Base-by-base conservation (phyloP, 106 monocot genomes). In the Iris macrosiphon region DNA sequence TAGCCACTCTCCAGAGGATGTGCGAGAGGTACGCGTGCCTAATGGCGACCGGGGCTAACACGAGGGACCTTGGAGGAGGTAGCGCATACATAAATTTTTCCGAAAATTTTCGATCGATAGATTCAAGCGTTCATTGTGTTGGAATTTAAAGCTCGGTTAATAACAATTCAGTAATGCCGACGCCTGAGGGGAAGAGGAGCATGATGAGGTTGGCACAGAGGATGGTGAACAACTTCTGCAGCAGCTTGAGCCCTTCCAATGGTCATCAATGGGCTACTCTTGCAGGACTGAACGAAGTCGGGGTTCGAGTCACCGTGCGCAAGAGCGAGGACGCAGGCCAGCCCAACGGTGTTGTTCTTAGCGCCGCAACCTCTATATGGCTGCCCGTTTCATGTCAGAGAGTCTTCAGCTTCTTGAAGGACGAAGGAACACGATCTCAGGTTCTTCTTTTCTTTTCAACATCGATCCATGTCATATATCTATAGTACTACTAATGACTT, bases 401-500 rank as follows among this genome's bases (percentile, higher is more conserved):
- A 13, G 80, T 98, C 38, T 98, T 98, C 66, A 67, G 66, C 52
- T 91, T 98, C 75, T 83, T 98, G 67, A 76, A 62, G 59, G 90
- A 98, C 26, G 86, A 83, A 44, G 45, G 57, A 3, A 64, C 69
- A 41, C 86, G 96, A 18, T 35, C 70, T 55, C 86, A 98, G 96
- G 96, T 98, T 31, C 7, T 22, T 25, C 1, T 7, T 13, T 45
- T 26, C 16, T 42, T 29, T 13, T 59, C 11, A 17, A 35, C 9
- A 33, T 56, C 6, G 10, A 34, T 37, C 2, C 4, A 9, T 31
- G 6, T n/a, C n/a, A n/a, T n/a, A n/a, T 37, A 0, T 5, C 12
- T 37, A 5, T 7, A 37, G 37, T 7, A 37, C 43, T 15, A 43
- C 17, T 43, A 13, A 17, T 15, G 17, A 4, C 13, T 17, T 13